phyloP scores from a whole-genome alignment of 169 alveolate genomes.

The Amoebophrya sp. region DNA sequence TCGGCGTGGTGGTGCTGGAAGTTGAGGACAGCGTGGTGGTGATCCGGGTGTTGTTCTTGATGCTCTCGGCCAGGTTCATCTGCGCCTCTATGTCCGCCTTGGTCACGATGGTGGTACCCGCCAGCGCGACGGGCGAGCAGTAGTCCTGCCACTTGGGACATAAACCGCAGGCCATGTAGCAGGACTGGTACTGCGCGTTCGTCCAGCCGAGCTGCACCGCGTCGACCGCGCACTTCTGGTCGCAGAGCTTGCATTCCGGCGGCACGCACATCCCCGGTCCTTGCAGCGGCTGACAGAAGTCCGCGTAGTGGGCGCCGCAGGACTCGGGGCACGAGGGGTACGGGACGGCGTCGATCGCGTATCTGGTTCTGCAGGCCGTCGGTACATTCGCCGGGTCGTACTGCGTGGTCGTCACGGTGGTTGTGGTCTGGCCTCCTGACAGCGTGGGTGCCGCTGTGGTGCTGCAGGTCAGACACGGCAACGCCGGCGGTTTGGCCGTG shows the following conservation, averaged over 20 bases:
- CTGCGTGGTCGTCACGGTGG: neutral
- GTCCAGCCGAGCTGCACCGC: neutral
- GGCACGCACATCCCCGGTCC: slow-evolving; percentile 11
- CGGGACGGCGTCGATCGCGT: neutral
- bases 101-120: neutral
- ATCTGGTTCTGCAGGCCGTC: neutral
- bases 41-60: neutral
- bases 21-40: neutral
- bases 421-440: neutral
- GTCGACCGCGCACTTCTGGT: neutral
- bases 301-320: slow-evolving; percentile 7
- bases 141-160: neutral
- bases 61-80: neutral
- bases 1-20: neutral
- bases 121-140: neutral
- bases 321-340: neutral
- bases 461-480: neutral
- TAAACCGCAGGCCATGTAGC: neutral
- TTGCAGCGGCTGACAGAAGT: neutral
- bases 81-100: neutral
- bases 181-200: neutral
- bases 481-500: no score
- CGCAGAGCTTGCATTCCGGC: neutral
- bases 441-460: neutral
- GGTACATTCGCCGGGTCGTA: neutral